A percentile compares a stretch with the other conserved stretches of the same genome.
phyloP scores from a whole-genome alignment of 225 moss, liverwort and hornwort species.

The Climacium dendroides region DNA sequence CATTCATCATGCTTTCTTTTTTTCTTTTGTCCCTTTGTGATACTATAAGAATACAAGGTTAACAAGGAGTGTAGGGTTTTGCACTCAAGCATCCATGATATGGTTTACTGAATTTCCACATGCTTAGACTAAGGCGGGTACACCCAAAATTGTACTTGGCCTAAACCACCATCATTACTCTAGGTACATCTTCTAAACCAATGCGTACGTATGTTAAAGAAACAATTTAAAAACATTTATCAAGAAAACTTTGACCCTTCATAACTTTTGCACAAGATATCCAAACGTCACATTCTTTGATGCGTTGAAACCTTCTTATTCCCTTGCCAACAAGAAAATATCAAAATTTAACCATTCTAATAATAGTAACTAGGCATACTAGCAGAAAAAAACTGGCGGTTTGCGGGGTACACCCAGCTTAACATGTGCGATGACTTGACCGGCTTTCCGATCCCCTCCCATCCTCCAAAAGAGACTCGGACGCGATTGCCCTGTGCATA shows the following conservation, averaged over 20 bases:
- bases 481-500: background rate
- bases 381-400: no score
- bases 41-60: rapidly evolving
- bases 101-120: background rate
- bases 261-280: background rate
- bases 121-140: background rate
- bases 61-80: background rate
- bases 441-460: background rate
- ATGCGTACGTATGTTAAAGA: background rate
- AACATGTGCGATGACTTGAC: background rate
- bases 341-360: background rate
- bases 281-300: background rate
- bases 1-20: background rate
- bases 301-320: background rate
- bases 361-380: background rate
- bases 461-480: background rate
- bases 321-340: no score
- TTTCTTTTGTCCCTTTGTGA: background rate
- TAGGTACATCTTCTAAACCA: background rate
- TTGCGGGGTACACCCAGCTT: background rate
- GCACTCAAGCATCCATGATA: rapidly evolving
- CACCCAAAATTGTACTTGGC: background rate
- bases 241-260: background rate
- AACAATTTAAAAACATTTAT: background rate
- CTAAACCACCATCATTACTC: background rate